A percentile compares a stretch with the other conserved stretches of the same genome.
These are phyloP conservation scores for Daldinia concentrica DNA, from an alignment of 495 filamentous ascomycete species.

Conservation along the genomic window DNA sequence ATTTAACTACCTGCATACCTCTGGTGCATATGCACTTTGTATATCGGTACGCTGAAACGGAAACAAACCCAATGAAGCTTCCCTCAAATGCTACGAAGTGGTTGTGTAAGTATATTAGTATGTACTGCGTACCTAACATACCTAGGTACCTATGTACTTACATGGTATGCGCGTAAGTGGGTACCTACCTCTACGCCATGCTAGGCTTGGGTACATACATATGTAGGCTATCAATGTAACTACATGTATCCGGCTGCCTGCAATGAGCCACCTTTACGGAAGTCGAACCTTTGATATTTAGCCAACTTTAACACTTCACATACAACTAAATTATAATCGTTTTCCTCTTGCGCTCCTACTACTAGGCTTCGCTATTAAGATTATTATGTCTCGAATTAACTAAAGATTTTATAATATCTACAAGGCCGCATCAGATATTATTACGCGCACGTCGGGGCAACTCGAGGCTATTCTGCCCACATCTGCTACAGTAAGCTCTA, in stretches of 20 bases:
- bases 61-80: no score
- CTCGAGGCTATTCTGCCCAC: not conserved
- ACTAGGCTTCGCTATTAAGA: not conserved
- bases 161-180: not conserved
- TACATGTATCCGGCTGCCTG: not conserved
- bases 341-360: conserved; percentile 1
- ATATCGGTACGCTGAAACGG: no score
- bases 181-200: not conserved
- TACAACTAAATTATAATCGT: not conserved
- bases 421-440: not conserved
- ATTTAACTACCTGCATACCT: no score
- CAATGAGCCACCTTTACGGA: conserved; percentile 2
- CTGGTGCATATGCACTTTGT: no score
- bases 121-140: no score
- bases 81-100: no score
- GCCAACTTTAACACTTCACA: not conserved
- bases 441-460: not conserved
- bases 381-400: not conserved
- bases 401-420: not conserved
- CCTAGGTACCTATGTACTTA: not conserved
- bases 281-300: not conserved
- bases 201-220: not conserved
- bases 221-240: not conserved
- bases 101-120: no score
- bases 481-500: conserved; percentile 5